A percentile compares a stretch with the other conserved stretches of the same genome.
Conservation (phyloP, 306 rosid genomes). For the Heteromeles arbutifolia region DNA sequence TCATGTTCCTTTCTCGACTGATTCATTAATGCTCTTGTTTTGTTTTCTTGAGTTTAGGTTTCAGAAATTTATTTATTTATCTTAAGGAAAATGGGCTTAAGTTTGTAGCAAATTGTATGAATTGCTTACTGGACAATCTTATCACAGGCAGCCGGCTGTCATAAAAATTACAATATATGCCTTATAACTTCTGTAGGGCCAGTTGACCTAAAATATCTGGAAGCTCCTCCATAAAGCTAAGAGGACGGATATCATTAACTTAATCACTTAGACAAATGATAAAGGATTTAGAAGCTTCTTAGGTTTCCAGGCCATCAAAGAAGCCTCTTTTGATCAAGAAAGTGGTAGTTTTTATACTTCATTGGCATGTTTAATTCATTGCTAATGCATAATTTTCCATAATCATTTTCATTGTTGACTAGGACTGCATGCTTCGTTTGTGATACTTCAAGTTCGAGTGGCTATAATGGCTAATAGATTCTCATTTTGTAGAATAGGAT, state of each 20-base stretch:
- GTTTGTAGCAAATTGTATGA: neutral
- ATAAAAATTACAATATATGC: neutral
- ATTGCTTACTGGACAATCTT: neutral
- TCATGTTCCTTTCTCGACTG: neutral
- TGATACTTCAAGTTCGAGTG: neutral
- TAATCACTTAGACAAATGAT: neutral
- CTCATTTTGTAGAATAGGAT: neutral
- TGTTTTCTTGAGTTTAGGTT: neutral
- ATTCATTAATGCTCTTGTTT: neutral
- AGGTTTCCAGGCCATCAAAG: neutral
- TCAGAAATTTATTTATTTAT: neutral
- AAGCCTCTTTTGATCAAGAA: neutral
- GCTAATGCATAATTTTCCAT: neutral
- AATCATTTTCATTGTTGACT: neutral
- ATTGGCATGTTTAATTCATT: neutral
- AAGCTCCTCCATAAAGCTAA: neutral
- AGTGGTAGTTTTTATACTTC: neutral
- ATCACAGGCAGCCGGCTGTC: neutral
- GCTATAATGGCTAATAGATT: neutral
- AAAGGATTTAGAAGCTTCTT: neutral
- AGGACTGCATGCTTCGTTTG: too few species aligned
- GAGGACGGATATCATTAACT: neutral
- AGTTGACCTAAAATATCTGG: neutral
- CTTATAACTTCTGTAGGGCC: neutral
- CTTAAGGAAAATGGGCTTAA: neutral